A percentile compares a stretch with the other conserved stretches of the same genome.
Conservation (phyloP, 2,329 filamentous ascomycete species). For the Graphium sp. region DNA sequence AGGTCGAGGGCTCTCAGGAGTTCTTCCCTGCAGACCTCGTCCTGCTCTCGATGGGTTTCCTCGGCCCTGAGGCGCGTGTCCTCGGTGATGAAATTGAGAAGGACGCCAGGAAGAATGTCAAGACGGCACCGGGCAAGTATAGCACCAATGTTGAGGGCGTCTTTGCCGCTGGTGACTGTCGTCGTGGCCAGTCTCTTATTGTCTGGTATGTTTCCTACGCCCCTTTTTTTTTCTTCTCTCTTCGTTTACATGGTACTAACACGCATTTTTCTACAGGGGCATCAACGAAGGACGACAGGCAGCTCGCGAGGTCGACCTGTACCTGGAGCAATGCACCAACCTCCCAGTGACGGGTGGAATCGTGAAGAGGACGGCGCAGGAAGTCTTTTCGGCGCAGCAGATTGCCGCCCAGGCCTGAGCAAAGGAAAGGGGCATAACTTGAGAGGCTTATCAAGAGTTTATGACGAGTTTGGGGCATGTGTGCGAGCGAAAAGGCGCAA, state of each 20-base stretch:
- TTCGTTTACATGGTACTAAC: background rate
- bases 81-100: slow-evolving; percentile 81
- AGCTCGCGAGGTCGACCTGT: slow-evolving; percentile 81
- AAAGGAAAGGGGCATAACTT: too few relatives aligned
- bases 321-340: slow-evolving; percentile 61
- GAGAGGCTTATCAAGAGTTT: too few relatives aligned
- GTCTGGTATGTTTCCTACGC: slow-evolving; percentile 54
- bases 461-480: too few relatives aligned
- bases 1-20: slow-evolving; percentile 79
- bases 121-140: slow-evolving; percentile 79
- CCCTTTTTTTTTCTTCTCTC: background rate
- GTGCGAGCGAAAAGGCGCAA: too few relatives aligned
- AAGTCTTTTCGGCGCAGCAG: slow-evolving; percentile 43
- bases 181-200: slow-evolving; percentile 86
- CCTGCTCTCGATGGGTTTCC: slow-evolving; percentile 90
- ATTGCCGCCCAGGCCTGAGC: slow-evolving; percentile 10
- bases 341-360: slow-evolving; percentile 89
- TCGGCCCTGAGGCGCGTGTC: slow-evolving; percentile 79
- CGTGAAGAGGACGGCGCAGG: slow-evolving; percentile 64
- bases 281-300: slow-evolving; percentile 95
- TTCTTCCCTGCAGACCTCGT: slow-evolving; percentile 96
- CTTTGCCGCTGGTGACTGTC: slow-evolving; percentile 89
- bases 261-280: slow-evolving; percentile 38
- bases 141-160: slow-evolving; percentile 75
- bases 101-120: slow-evolving; percentile 87